Conservation (phyloP, 441 rosid species). For the Pelargonium australe region DNA sequence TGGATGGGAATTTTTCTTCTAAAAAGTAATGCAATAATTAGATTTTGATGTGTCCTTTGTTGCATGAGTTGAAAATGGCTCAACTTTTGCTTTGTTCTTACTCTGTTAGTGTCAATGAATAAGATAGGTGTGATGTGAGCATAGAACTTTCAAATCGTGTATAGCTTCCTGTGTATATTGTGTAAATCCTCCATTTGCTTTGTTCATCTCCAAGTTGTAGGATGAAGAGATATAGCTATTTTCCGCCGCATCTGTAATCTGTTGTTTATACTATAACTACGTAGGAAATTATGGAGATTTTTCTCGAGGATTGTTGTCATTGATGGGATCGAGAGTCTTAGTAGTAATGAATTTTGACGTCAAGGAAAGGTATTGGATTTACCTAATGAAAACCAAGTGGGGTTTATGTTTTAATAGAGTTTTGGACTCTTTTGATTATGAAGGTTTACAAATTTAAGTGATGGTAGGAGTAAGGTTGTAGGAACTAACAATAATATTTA, state of each 20-base stretch:
- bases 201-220: not conserved
- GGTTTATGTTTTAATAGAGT: not conserved
- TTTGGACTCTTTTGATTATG: not conserved
- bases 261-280: not conserved
- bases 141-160: not conserved
- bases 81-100: not conserved
- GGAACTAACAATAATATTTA: not conserved
- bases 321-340: not conserved
- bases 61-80: not conserved
- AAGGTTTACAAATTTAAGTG: not conserved
- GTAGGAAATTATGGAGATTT: not conserved
- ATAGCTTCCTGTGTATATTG: not conserved
- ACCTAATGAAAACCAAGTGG: not conserved
- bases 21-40: too few species aligned
- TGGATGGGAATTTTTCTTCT: not conserved
- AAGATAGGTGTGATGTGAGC: not conserved
- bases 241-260: too few species aligned
- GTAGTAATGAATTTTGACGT: not conserved
- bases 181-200: not conserved
- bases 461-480: not conserved
- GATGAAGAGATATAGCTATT: too few species aligned
- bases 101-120: not conserved
- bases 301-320: not conserved
- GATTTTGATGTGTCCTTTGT: not conserved
- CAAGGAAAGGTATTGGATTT: not conserved